Evolutionary conservation across 1,284 basidiomycete species (phyloP).

Genomic region (Acaromyces ingoldii): DNA sequence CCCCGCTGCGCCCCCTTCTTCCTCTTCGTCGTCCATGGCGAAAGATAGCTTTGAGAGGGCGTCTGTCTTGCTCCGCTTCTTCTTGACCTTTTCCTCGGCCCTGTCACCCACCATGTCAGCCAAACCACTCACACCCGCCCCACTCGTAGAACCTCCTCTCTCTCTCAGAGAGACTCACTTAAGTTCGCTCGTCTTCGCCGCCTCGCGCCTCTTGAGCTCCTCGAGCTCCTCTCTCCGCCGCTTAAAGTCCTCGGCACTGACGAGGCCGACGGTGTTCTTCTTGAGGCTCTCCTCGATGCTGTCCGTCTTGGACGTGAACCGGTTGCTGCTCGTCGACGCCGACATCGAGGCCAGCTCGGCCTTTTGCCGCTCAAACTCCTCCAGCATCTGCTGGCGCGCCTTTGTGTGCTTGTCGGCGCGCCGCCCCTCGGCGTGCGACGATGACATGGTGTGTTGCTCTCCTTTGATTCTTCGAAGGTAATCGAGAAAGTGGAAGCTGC

Average conservation of each 20-base stretch:
- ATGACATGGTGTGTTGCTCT: slow-evolving; percentile 25
- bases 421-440: slow-evolving; percentile 28
- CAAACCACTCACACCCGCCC: neutral
- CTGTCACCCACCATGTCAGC: too few relatives aligned
- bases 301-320: slow-evolving; percentile 90
- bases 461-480: too few relatives aligned
- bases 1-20: too few relatives aligned
- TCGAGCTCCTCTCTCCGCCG: slow-evolving; percentile 75
- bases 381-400: slow-evolving; percentile 51
- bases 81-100: slow-evolving; percentile 59
- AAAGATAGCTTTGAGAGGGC: slow-evolving; percentile 82
- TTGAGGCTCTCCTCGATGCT: slow-evolving; percentile 91
- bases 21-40: slow-evolving; percentile 54
- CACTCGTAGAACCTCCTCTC: too few relatives aligned
- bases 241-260: slow-evolving; percentile 81
- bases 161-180: slow-evolving; percentile 1
- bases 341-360: slow-evolving; percentile 72
- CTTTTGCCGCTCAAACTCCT: slow-evolving; percentile 84
- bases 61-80: slow-evolving; percentile 73
- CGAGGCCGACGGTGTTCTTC: slow-evolving; percentile 86
- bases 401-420: slow-evolving; percentile 35
- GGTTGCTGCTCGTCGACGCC: slow-evolving; percentile 56
- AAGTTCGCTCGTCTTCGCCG: slow-evolving; percentile 58
- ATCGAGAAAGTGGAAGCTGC: too few relatives aligned
- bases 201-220: slow-evolving; percentile 83